Evolutionary conservation across 176 grass and related monocot species (phyloP), one percentile per base, ranked within the genome.

Genomic region (Carex cristatella): DNA sequence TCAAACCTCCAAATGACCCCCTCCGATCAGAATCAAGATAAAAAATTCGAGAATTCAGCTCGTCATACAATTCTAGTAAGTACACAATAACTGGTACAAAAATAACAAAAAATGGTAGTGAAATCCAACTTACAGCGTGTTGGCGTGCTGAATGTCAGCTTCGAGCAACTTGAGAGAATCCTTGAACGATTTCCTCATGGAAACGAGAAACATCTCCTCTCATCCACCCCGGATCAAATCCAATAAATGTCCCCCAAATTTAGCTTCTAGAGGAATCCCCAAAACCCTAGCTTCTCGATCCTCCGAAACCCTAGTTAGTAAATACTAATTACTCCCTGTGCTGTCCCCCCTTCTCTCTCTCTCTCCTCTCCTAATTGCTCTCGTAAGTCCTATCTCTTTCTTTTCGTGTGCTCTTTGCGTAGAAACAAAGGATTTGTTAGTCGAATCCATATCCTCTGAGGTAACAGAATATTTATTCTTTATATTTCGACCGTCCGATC

Each of bases 111-210:
- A 42, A 8, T 18, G 32, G 0, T n/a, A 42, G 1, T 38, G 37
- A 19, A 70, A 44, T 46, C 37, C 15, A 49, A 83, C 92, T 93
- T 61, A 98, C 95, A 94, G 82, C 38, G 89, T 90, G 84, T 98
- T 98, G 73, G 95, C 92, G 71, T 98, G 95, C 86, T 94, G 95
- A 88, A 98, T 98, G 88, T 93, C 95, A 2, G 95, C 95, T 92
- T 98, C 88, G 79, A 98, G 92, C 53, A 91, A 79, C 89, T 98
- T 97, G 88, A 97, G 95, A 79, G 95, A 97, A 81, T 97, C 95
- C 89, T 91, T 98, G 95, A 98, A 98, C 42, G 95, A 93, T 87
- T 90, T 93, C 71, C 95, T 91, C 88, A 83, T 42, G 87, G 94
- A 85, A 88, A 67, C 87, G 71, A 91, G 28, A 69, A 86, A 85